Evolutionary conservation across 1,284 basidiomycete genomes (phyloP), one percentile per base, ranked within the genome.

Genomic region (Puccinia polysora): DNA sequence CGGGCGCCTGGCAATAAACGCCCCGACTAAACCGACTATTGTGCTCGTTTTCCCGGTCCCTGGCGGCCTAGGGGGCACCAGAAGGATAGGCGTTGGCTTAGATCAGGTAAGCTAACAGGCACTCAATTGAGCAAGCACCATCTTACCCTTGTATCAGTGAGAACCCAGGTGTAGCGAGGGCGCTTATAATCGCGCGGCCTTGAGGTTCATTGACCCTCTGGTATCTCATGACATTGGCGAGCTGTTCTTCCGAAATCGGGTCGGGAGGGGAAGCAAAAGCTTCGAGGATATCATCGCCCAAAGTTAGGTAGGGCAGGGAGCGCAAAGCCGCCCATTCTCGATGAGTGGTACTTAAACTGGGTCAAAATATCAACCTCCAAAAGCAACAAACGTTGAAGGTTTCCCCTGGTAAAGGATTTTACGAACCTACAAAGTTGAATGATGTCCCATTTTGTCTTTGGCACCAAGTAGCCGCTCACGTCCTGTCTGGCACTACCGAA

Each of bases 41-140:
- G 96, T 99, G 62, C 92, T 97, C 10, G 96, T 98, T 82, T 99
- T 99, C 49, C 96, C 96, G 0, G 96, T 99, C 75, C 96, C 96
- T 0, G 96, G 96, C 32, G 96, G 96, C 59, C 93, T 93, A 76
- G 3, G 45, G 14, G 74, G 74, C 45, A 58, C 20, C 15, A 53
- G 15, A 68, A 25, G 1, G 18, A 34, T 30, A 43, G n/a, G n/a
- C n/a, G n/a, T n/a, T n/a, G n/a, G n/a, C n/a, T n/a, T n/a, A n/a
- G n/a, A n/a, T n/a, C n/a, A n/a, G n/a, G n/a, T 18, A 56, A 32
- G n/a, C 28, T 53, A 34, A 23, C 28, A 50, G 32, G 36, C 7
- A 43, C n/a, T n/a, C n/a, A 36, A 0, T 38, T 65, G 28, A 65
- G 52, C 50, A 43, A 0, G 49, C 38, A 8, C 56, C 15, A 10